These are phyloP conservation scores for Eleusine coracana DNA, from an alignment of 176 grass and related monocot species.

Conservation along the genomic window DNA sequence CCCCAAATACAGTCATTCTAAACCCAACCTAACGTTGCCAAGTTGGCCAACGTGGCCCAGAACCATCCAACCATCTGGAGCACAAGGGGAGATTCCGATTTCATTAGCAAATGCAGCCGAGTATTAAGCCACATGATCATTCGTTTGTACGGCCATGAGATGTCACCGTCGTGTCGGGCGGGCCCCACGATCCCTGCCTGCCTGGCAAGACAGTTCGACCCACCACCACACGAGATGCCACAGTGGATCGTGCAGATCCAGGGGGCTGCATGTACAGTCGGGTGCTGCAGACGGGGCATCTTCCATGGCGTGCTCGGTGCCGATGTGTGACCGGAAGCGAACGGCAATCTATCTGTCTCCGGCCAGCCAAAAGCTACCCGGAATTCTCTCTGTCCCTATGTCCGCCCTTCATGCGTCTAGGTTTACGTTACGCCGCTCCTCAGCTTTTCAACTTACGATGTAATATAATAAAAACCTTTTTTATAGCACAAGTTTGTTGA, in stretches of 20 bases:
- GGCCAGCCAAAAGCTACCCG: conserved; percentile 15
- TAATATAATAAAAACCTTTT: too few species aligned
- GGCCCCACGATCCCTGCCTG: background rate
- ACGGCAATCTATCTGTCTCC: conserved; percentile 1
- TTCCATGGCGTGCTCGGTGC: conserved; percentile 8
- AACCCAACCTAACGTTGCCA: background rate
- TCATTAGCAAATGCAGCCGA: background rate
- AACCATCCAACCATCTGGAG: background rate
- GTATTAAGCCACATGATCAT: background rate
- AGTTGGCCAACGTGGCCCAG: background rate
- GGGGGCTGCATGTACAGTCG: background rate
- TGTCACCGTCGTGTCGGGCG: conserved; percentile 36
- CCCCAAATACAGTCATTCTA: background rate
- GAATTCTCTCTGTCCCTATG: conserved; percentile 35
- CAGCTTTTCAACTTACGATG: too few species aligned
- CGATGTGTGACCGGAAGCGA: background rate
- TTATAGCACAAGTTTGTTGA: too few species aligned
- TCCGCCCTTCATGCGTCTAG: background rate
- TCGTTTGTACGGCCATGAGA: conserved; percentile 25
- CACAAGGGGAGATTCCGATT: conserved; percentile 37
- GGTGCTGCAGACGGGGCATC: conserved; percentile 25
- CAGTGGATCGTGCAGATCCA: conserved; percentile 22
- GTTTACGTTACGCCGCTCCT: background rate
- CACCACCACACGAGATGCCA: conserved; percentile 15
- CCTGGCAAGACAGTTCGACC: background rate